A percentile compares a stretch with the other conserved stretches of the same genome.
phyloP scores from a whole-genome alignment of 2,329 filamentous ascomycete species.

The Raffaelea deltoideospora region DNA sequence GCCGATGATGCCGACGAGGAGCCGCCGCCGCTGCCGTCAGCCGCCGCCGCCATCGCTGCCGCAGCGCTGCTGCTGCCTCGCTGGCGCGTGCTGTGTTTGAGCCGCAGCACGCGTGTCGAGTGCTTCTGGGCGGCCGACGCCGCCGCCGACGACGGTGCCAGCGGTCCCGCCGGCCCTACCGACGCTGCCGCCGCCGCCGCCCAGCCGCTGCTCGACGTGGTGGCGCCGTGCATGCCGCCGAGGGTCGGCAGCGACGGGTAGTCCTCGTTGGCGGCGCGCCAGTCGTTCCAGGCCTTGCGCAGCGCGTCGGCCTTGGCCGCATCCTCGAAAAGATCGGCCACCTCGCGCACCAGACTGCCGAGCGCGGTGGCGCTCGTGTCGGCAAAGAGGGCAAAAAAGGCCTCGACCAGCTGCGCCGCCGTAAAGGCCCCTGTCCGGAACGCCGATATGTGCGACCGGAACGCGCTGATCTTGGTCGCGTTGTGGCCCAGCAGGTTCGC shows the following conservation, averaged over 20 bases:
- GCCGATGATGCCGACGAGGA: conserved; percentile 5
- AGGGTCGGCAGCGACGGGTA: conserved; percentile 77
- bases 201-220: conserved; percentile 43
- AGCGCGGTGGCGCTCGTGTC: conserved; percentile 67
- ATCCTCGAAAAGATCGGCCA: conserved; percentile 86
- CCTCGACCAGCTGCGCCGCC: conserved; percentile 66
- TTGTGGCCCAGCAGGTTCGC: conserved; percentile 69
- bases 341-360: conserved; percentile 78
- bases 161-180: conserved; percentile 30
- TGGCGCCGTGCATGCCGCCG: conserved; percentile 48
- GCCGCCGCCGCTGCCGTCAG: conserved; percentile 5
- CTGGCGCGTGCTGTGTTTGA: conserved; percentile 41
- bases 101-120: conserved; percentile 39
- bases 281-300: conserved; percentile 81
- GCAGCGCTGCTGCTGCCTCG: conserved; percentile 20
- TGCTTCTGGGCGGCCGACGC: conserved; percentile 29
- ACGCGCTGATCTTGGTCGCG: conserved; percentile 54
- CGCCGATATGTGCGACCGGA: conserved; percentile 64
- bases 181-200: conserved; percentile 43
- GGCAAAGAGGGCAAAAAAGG: conserved; percentile 70
- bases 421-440: conserved; percentile 57
- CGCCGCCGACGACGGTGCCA: conserved; percentile 21
- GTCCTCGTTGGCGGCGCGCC: conserved; percentile 90
- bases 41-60: conserved; percentile 7
- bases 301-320: conserved; percentile 56